A percentile compares a stretch with the other conserved stretches of the same genome.
phyloP scores from a whole-genome alignment of 352 stramenopile species.

The Globisporangium nodosum region DNA sequence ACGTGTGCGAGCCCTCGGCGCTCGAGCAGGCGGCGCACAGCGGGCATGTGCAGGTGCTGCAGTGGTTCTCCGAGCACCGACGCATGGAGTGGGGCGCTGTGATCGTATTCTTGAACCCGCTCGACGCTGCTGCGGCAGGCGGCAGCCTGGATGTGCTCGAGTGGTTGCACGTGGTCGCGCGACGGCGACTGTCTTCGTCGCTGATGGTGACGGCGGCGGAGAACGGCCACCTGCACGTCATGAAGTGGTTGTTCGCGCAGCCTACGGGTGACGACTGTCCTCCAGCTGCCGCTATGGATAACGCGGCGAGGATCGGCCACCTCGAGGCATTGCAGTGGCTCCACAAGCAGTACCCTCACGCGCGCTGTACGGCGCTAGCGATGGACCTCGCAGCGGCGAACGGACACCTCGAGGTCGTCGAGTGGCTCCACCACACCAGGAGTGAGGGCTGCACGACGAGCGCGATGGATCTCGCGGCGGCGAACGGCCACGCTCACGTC shows the following conservation, averaged over 20 bases:
- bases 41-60: conserved; percentile 1
- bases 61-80: conserved; percentile 2
- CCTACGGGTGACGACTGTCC: neutral
- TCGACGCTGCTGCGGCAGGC: neutral
- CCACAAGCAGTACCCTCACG: conserved; percentile 33
- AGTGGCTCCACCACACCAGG: neutral
- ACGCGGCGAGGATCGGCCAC: conserved; percentile 50
- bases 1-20: conserved; percentile 1
- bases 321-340: conserved; percentile 54
- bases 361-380: conserved; percentile 17
- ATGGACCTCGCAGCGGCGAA: conserved; percentile 2
- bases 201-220: conserved; percentile 2
- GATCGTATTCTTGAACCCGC: neutral
- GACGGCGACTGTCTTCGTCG: neutral
- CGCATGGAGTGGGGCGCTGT: conserved; percentile 1
- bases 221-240: conserved; percentile 7
- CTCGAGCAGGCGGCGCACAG: conserved; percentile 1
- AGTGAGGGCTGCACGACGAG: conserved; percentile 2
- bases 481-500: conserved; percentile 6
- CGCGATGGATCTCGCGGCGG: neutral
- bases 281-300: conserved; percentile 41
- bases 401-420: conserved; percentile 1
- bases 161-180: conserved; percentile 1
- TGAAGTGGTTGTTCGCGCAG: neutral
- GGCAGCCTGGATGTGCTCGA: neutral